These are phyloP conservation scores for Chaetomium sp. DNA, from an alignment of 2,329 filamentous ascomycete species.

Conservation along the genomic window DNA sequence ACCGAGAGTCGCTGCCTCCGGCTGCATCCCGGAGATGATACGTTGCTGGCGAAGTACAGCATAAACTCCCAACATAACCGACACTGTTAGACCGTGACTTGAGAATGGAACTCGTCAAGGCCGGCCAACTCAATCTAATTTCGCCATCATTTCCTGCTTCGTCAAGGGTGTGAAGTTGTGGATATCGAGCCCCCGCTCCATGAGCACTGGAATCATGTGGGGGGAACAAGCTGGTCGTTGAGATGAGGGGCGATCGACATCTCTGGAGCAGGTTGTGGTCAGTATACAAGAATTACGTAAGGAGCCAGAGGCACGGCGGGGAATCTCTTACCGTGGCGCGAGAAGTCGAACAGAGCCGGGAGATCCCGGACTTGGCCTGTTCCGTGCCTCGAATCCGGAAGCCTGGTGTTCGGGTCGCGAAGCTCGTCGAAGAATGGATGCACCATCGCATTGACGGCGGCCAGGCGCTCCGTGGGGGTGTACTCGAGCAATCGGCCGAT, in stretches of 20 bases:
- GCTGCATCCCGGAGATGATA: slow-evolving; percentile 30
- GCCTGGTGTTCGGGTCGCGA: slow-evolving; percentile 82
- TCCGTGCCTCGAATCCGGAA: slow-evolving; percentile 92
- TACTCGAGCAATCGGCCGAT: slow-evolving; percentile 95
- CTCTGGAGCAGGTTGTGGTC: slow-evolving; percentile 58
- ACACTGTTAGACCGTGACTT: slow-evolving; percentile 27
- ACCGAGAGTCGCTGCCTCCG: slow-evolving; percentile 30
- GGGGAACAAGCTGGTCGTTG: slow-evolving; percentile 85
- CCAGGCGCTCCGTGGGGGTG: slow-evolving; percentile 91
- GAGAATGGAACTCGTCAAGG: slow-evolving; percentile 22
- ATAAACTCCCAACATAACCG: slow-evolving; percentile 30
- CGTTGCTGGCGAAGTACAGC: slow-evolving; percentile 34
- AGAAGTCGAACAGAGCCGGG: slow-evolving; percentile 89
- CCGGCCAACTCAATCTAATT: slow-evolving; percentile 73
- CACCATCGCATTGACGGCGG: slow-evolving; percentile 93
- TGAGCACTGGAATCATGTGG: slow-evolving; percentile 76
- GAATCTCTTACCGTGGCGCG: slow-evolving; percentile 74
- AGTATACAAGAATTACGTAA: slow-evolving; percentile 30
- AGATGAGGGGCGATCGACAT: slow-evolving; percentile 90
- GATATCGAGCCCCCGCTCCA: slow-evolving; percentile 81
- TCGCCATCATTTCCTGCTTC: slow-evolving; percentile 96
- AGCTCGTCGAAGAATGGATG: slow-evolving; percentile 99
- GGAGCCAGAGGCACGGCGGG: slow-evolving; percentile 4
- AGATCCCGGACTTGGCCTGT: slow-evolving; percentile 79
- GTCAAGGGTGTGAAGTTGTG: slow-evolving; percentile 89